These are phyloP conservation scores for Nicotiana rustica DNA, from an alignment of 305 asterid genomes.

Conservation along the genomic window DNA sequence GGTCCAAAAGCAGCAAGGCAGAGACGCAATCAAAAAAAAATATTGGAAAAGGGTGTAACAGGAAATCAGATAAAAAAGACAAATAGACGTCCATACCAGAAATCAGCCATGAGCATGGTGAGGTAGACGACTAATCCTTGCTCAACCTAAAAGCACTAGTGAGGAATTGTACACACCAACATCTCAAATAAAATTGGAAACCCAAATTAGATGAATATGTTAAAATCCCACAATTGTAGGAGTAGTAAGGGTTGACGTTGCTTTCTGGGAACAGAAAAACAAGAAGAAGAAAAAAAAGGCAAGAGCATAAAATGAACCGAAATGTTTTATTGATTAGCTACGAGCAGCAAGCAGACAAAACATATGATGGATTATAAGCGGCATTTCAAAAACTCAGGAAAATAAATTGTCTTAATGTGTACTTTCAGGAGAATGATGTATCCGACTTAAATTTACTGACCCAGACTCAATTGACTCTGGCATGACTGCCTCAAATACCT, in stretches of 20 bases:
- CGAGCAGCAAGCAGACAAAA: conserved; percentile 52
- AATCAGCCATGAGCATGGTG: neutral
- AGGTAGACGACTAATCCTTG: conserved; percentile 26
- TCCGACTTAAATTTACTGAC: conserved; percentile 90
- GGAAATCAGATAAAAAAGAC: neutral
- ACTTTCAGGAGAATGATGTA: conserved; percentile 99
- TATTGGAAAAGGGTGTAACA: neutral
- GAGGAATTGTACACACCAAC: neutral
- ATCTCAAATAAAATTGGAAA: neutral
- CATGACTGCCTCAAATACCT: conserved; percentile 75
- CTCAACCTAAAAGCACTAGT: neutral
- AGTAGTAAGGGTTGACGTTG: neutral
- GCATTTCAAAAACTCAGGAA: conserved; percentile 59
- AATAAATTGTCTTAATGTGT: conserved; percentile 93
- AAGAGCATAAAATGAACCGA: conserved; percentile 35
- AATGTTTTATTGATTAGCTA: conserved; percentile 61
- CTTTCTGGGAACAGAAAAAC: neutral
- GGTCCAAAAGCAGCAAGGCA: neutral
- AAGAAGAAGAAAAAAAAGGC: neutral
- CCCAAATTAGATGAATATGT: neutral
- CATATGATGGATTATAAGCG: conserved; percentile 42
- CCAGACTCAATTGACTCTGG: conserved; percentile 69
- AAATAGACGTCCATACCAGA: conserved; percentile 24
- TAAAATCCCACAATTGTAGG: neutral
- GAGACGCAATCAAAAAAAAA: too few relatives aligned